Conservation (phyloP, 208 protist genomes). For the Leishmania tropica region DNA sequence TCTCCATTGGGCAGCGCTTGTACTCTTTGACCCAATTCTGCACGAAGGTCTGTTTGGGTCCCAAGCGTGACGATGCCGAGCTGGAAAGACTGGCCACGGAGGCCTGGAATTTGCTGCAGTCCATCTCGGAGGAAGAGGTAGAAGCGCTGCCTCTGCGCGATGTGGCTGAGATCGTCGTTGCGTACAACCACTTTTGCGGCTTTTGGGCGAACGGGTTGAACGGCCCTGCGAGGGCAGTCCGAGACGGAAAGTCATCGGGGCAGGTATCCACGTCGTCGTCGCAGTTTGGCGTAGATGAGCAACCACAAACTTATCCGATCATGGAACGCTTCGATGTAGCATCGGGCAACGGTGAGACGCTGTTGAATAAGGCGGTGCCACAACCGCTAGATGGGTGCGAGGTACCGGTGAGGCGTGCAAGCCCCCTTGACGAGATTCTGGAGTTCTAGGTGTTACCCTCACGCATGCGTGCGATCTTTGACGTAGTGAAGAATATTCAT, state of each 20-base stretch:
- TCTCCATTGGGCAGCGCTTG: conserved; percentile 14
- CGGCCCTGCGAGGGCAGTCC: conserved; percentile 32
- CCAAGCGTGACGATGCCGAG: background rate
- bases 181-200: conserved; percentile 67
- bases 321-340: conserved; percentile 12
- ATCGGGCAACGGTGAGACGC: background rate
- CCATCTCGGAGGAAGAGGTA: conserved; percentile 39
- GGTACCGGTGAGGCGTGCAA: conserved; percentile 42
- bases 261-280: background rate
- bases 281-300: background rate
- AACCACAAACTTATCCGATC: conserved; percentile 17
- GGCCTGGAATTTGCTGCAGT: conserved; percentile 63
- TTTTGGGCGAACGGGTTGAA: conserved; percentile 66
- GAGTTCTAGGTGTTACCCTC: conserved; percentile 40
- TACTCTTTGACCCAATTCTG: conserved; percentile 33
- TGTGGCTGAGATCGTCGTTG: conserved; percentile 54
- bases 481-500: background rate
- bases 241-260: background rate
- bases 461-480: background rate
- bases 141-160: conserved; percentile 33
- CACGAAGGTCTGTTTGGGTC: background rate
- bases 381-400: background rate
- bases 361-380: background rate
- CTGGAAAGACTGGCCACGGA: conserved; percentile 29
- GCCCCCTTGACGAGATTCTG: conserved; percentile 58